A percentile compares a stretch with the other conserved stretches of the same genome.
phyloP scores from a whole-genome alignment of 768 basidiomycete genomes.

The Boletus barrowsii region DNA sequence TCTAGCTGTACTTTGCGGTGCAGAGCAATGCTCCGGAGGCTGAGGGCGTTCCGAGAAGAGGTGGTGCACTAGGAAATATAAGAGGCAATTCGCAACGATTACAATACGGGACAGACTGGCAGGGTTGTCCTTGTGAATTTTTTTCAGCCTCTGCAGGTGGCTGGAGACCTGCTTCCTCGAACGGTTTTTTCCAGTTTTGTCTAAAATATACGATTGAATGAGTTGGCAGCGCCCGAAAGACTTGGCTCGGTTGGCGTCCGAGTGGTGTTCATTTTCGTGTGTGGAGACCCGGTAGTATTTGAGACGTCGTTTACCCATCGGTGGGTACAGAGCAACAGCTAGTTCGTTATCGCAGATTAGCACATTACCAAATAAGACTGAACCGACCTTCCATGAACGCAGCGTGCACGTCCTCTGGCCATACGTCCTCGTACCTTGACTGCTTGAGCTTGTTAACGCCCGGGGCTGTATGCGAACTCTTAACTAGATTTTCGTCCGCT shows the following conservation, averaged over 20 bases:
- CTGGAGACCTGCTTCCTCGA: conserved; percentile 40
- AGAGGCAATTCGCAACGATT: neutral
- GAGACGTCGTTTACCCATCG: conserved; percentile 36
- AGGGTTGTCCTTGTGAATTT: conserved; percentile 31
- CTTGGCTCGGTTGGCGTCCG: conserved; percentile 15
- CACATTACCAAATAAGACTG: neutral
- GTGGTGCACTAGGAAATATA: conserved; percentile 16
- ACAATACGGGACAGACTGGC: conserved; percentile 25
- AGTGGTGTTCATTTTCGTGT: conserved; percentile 9
- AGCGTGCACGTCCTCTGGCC: conserved; percentile 34
- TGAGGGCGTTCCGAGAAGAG: conserved; percentile 27
- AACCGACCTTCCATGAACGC: conserved; percentile 37
- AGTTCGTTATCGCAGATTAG: conserved; percentile 9
- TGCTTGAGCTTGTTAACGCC: conserved; percentile 21
- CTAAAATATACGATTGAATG: conserved; percentile 37
- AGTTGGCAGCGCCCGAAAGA: conserved; percentile 40
- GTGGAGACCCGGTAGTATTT: conserved; percentile 29
- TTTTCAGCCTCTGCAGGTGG: conserved; percentile 38
- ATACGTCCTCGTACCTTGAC: conserved; percentile 35
- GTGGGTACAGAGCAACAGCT: conserved; percentile 32
- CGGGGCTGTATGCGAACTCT: neutral
- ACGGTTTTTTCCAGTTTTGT: conserved; percentile 38
- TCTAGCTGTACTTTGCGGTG: neutral
- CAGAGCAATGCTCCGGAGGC: conserved; percentile 9
- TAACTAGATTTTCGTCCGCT: conserved; percentile 7